Evolutionary conservation across 805 yeast genomes (phyloP).

Genomic region (Deakozyma indianensis): DNA sequence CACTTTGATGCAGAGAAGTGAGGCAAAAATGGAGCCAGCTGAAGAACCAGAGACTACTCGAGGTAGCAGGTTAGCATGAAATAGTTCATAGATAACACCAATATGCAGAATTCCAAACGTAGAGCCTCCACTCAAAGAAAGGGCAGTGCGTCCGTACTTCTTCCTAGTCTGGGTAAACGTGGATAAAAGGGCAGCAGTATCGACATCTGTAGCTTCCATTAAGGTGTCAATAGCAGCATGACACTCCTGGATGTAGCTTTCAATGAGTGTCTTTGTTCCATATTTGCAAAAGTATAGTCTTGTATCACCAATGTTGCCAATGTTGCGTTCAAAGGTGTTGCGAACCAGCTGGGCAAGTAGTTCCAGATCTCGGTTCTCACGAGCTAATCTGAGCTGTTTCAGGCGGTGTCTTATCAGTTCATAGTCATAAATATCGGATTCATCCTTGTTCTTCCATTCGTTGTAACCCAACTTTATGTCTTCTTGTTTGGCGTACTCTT

Average conservation of each 20-base stretch:
- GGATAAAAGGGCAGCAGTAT: conserved; percentile 56
- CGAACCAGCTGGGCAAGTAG: conserved; percentile 59
- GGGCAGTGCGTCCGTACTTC: conserved; percentile 86
- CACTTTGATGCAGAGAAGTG: conserved; percentile 69
- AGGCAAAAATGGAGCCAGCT: conserved; percentile 91
- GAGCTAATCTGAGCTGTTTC: conserved; percentile 41
- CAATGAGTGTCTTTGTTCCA: conserved; percentile 77
- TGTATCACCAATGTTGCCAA: conserved; percentile 78
- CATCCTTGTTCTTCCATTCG: conserved; percentile 51
- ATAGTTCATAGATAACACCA: conserved; percentile 73
- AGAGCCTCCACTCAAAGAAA: conserved; percentile 93
- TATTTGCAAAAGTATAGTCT: conserved; percentile 63
- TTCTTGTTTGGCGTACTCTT: conserved; percentile 40
- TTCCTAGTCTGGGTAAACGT: conserved; percentile 78
- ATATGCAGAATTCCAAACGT: conserved; percentile 86
- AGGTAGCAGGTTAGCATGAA: conserved; percentile 66
- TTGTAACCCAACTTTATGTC: conserved; percentile 54
- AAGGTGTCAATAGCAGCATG: conserved; percentile 29
- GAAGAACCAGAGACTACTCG: conserved; percentile 85
- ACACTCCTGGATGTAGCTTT: conserved; percentile 73
- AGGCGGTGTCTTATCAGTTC: conserved; percentile 40
- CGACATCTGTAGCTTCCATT: conserved; percentile 18
- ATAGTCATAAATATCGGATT: conserved; percentile 62
- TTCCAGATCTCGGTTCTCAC: conserved; percentile 42
- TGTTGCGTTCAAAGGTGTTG: conserved; percentile 71